Percentiles rank a stretch among this genome's conserved stretches.
Evolutionary conservation across 176 grass and related monocot genomes (phyloP).

Genomic region (Oryza punctata): DNA sequence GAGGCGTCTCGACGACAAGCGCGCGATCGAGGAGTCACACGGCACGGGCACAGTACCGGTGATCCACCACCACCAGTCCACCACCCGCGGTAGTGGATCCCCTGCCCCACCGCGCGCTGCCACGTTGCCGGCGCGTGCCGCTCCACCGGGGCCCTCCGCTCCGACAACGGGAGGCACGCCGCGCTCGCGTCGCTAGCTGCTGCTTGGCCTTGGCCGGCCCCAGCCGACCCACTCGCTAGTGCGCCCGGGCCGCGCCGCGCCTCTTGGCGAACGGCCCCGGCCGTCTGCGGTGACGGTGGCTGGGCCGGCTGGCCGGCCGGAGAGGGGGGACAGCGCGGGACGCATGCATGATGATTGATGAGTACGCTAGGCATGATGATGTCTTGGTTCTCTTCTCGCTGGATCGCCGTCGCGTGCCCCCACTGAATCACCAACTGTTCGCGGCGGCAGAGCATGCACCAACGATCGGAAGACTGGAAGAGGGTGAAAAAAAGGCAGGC

Average conservation of each 20-base stretch:
- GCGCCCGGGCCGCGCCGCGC: background rate
- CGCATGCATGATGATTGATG: background rate
- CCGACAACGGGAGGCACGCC: slow-evolving; percentile 55
- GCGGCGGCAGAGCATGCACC: background rate
- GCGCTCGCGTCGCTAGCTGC: background rate
- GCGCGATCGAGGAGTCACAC: slow-evolving; percentile 38
- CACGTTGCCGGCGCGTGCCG: slow-evolving; percentile 4
- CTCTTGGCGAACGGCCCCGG: slow-evolving; percentile 5
- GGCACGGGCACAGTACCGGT: background rate
- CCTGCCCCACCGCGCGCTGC: slow-evolving; percentile 24
- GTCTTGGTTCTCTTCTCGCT: slow-evolving; percentile 1
- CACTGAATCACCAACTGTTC: slow-evolving; percentile 4
- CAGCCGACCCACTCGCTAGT: background rate
- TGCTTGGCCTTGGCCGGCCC: background rate
- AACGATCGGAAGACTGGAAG: background rate
- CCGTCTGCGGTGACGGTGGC: background rate
- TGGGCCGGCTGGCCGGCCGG: background rate
- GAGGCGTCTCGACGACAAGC: background rate
- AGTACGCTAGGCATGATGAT: too few species aligned
- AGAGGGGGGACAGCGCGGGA: slow-evolving; percentile 9
- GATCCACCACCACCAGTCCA: background rate
- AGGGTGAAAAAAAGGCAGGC: background rate
- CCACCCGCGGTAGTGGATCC: background rate
- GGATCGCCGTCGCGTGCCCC: slow-evolving; percentile 34
- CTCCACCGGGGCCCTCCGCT: background rate